Conservation (phyloP, 73 alveolate genomes). For the Symbiodinium pilosum region DNA sequence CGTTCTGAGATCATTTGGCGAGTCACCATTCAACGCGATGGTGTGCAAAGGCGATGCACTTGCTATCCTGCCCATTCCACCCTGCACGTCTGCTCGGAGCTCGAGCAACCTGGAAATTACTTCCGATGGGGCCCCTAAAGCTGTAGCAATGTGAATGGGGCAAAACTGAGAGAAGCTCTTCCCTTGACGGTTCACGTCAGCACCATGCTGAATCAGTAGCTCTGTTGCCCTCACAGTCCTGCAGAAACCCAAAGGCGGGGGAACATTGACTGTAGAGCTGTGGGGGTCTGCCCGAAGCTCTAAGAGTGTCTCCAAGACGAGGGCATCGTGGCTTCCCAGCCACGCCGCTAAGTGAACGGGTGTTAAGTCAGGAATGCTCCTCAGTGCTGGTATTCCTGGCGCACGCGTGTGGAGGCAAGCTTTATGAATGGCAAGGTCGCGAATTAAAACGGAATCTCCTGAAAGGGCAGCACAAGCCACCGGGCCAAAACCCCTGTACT, state of each 20-base stretch:
- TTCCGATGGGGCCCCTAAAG: background rate
- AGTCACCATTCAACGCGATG: slow-evolving; percentile 24
- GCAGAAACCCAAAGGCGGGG: background rate
- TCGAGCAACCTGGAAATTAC: slow-evolving; percentile 6
- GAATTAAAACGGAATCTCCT: background rate
- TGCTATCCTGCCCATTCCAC: slow-evolving; percentile 21
- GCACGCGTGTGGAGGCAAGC: background rate
- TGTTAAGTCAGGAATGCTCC: background rate
- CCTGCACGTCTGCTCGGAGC: slow-evolving; percentile 13
- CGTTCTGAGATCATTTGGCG: background rate
- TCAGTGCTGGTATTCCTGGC: background rate
- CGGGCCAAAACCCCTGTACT: slow-evolving; percentile 26
- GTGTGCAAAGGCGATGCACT: background rate
- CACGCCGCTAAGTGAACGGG: slow-evolving; percentile 26
- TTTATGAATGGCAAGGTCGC: background rate
- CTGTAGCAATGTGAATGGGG: background rate
- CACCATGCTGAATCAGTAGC: background rate
- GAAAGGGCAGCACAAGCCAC: slow-evolving; percentile 39
- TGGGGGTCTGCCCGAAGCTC: slow-evolving; percentile 18
- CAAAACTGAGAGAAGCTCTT: background rate
- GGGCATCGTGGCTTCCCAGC: background rate
- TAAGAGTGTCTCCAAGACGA: background rate
- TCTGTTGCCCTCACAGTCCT: background rate
- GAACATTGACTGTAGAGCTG: background rate
- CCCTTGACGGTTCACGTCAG: slow-evolving; percentile 1